Percentiles rank a stretch among this genome's conserved stretches.
Evolutionary conservation across 495 filamentous ascomycete genomes (phyloP).

Genomic region (Aspergillus cavernicola): DNA sequence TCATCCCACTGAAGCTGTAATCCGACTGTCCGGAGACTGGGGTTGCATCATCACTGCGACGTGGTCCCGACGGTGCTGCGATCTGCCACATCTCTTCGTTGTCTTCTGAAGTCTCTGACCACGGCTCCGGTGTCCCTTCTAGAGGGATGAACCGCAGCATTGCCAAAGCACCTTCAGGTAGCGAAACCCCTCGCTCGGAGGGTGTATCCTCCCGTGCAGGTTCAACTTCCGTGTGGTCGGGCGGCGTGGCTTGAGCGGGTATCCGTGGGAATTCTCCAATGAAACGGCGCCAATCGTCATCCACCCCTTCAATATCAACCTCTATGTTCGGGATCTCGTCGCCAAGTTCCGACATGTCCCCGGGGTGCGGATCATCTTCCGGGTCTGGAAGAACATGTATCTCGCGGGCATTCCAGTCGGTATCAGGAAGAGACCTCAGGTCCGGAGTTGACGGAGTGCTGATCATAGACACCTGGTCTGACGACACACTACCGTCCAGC

Average conservation of each 20-base stretch:
- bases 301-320: slow-evolving; percentile 32
- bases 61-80: slow-evolving; percentile 27
- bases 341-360: slow-evolving; percentile 5
- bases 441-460: slow-evolving; percentile 81
- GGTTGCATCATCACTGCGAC: slow-evolving; percentile 42
- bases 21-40: slow-evolving; percentile 46
- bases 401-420: slow-evolving; percentile 37
- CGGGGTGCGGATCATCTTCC: slow-evolving; percentile 13
- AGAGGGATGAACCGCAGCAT: slow-evolving; percentile 72
- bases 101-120: slow-evolving; percentile 45
- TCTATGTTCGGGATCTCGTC: slow-evolving; percentile 30
- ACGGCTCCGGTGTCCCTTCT: slow-evolving; percentile 44
- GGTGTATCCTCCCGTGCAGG: slow-evolving; percentile 28
- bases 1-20: slow-evolving; percentile 63
- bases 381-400: slow-evolving; percentile 33
- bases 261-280: slow-evolving; percentile 37
- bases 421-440: slow-evolving; percentile 53
- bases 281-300: slow-evolving; percentile 39
- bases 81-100: slow-evolving; percentile 48
- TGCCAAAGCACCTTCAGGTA: slow-evolving; percentile 72
- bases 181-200: slow-evolving; percentile 64
- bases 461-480: slow-evolving; percentile 74
- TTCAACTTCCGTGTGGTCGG: slow-evolving; percentile 27
- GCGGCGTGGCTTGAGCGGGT: slow-evolving; percentile 21
- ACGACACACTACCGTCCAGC: slow-evolving; percentile 80